These are phyloP conservation scores for Zarea fungicola DNA, from an alignment of 2,329 filamentous ascomycete species.

Conservation along the genomic window DNA sequence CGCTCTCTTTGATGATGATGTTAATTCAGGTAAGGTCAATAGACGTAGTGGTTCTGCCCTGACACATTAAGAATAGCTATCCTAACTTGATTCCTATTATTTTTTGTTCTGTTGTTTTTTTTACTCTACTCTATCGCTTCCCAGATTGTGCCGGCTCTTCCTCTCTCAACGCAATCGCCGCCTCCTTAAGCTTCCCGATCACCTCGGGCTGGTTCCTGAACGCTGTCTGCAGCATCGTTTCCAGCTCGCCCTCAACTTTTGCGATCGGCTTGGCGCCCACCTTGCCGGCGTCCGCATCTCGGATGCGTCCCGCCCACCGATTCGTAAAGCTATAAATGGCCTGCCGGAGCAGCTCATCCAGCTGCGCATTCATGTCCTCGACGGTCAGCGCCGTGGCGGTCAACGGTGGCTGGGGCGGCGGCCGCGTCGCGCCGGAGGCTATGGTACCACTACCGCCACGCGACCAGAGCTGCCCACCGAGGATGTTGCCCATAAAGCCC, in stretches of 20 bases:
- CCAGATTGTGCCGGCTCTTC: slow-evolving; percentile 39
- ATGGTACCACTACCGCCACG: too few species aligned
- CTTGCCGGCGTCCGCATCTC: slow-evolving; percentile 44
- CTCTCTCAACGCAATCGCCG: slow-evolving; percentile 52
- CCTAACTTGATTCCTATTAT: too few species aligned
- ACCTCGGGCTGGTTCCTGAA: slow-evolving; percentile 58
- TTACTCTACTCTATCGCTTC: slow-evolving; percentile 3
- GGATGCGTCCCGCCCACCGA: slow-evolving; percentile 49
- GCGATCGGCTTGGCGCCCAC: slow-evolving; percentile 45
- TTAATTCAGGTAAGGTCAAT: too few species aligned
- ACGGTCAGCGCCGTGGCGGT: slow-evolving; percentile 37
- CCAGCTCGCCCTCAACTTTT: slow-evolving; percentile 52
- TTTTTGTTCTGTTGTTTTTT: too few species aligned
- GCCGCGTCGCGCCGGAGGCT: neutral
- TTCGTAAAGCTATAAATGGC: slow-evolving; percentile 60
- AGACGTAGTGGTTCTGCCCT: too few species aligned
- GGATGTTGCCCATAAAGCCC: slow-evolving; percentile 53
- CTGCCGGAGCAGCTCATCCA: slow-evolving; percentile 58
- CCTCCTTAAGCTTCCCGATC: slow-evolving; percentile 54
- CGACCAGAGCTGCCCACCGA: slow-evolving; percentile 51
- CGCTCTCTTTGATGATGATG: too few species aligned
- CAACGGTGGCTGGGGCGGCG: slow-evolving; percentile 26
- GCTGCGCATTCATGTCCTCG: slow-evolving; percentile 59
- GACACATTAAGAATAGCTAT: too few species aligned
- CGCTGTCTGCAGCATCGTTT: slow-evolving; percentile 49